Evolutionary conservation across 2,329 filamentous ascomycete species (phyloP), one percentile per base, ranked within the genome.

Genomic region (Trichophyton verrucosum): DNA sequence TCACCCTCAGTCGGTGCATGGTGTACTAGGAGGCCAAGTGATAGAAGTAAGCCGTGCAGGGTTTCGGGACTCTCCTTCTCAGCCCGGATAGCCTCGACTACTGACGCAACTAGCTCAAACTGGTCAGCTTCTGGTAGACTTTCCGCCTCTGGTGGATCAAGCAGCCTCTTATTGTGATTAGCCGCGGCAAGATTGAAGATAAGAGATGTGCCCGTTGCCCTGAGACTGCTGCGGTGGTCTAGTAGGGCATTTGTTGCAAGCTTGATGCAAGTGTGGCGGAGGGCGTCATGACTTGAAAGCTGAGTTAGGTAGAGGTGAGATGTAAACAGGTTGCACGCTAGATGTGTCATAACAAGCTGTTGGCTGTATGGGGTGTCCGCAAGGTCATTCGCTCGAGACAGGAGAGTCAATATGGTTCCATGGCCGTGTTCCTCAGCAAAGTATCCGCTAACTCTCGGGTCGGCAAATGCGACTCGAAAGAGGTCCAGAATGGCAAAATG

Each of bases 401-500:
- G 68, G 1, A 96, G 73, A 0, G 81, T 76, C 38, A 80, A 70
- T 13, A 92, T 76, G 0, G 87, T 89, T 59, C 75, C 74, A 61
- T 88, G 85, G 7, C 77, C 77, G 15, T 77, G 71, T 71, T 96
- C 89, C 70, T 94, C 87, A 0, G 89, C 89, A 64, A 91, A 91
- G 74, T 85, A 95, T 17, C 87, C 87, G 63, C 88, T 89, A 15
- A 96, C 79, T 44, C 91, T 84, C 0, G 86, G 79, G 67, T 97
- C 92, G 11, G 86, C 78, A 61, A 96, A 82, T 0, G 88, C 82
- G 64, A 88, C 82, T 22, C 94, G 83, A 58, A 96, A 81, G 1
- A 99, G 81, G 69, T 97, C 94, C n/a, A 96, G 81, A 0, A 91
- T 78, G 0, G 90, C 83, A 70, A 97, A 97, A 49, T 91, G 80